Evolutionary conservation across 176 grass and related monocot species (phyloP).

Genomic region (Leersia perrieri): DNA sequence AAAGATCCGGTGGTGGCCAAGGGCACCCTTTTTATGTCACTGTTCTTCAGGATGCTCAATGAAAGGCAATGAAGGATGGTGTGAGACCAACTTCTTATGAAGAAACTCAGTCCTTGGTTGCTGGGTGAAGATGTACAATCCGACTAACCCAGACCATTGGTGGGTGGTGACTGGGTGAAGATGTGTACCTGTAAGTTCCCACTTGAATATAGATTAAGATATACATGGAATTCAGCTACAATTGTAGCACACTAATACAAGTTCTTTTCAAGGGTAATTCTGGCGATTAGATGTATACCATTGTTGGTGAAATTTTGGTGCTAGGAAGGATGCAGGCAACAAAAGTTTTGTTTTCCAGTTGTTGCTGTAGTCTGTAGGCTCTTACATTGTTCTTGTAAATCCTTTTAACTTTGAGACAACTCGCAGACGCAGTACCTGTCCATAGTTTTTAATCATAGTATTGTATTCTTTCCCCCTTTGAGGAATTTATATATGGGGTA

Average conservation of each 20-base stretch:
- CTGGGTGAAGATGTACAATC: background rate
- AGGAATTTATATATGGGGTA: background rate
- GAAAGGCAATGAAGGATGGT: background rate
- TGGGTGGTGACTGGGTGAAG: background rate
- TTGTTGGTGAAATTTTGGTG: constrained; percentile 9
- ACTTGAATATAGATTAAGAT: constrained; percentile 14
- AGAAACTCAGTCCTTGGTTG: background rate
- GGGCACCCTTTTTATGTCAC: constrained; percentile 89
- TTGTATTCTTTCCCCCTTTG: background rate
- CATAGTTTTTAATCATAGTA: background rate
- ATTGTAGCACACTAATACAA: background rate
- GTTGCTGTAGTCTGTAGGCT: constrained; percentile 29
- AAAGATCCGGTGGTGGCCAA: constrained; percentile 34
- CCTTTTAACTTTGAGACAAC: background rate
- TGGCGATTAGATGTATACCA: constrained; percentile 28
- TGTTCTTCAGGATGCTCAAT: constrained; percentile 43
- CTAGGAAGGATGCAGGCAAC: background rate
- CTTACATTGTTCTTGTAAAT: constrained; percentile 30
- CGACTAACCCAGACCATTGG: background rate
- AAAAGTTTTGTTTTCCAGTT: background rate
- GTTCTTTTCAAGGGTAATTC: constrained; percentile 11
- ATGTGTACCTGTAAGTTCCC: constrained; percentile 5
- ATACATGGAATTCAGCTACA: constrained; percentile 16
- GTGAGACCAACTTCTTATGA: background rate
- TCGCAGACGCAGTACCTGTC: background rate